Evolutionary conservation across 768 basidiomycete genomes (phyloP).

Genomic region (Mycena capillaripes): DNA sequence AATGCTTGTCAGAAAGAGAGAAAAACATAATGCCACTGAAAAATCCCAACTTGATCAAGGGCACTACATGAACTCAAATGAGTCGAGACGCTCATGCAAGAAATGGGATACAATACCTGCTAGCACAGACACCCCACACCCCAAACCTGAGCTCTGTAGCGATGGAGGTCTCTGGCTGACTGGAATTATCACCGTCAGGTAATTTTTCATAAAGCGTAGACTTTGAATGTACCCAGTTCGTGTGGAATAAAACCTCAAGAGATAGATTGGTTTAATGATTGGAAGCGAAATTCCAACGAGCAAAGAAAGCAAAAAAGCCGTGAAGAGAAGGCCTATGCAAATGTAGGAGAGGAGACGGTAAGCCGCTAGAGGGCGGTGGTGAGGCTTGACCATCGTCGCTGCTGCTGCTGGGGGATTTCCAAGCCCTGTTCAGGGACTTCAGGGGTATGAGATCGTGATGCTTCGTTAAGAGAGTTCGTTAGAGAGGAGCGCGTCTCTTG

Average conservation of each 20-base stretch:
- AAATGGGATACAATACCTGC: constrained; percentile 51
- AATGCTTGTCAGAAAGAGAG: constrained; percentile 5
- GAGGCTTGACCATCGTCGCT: constrained; percentile 28
- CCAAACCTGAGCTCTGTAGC: constrained; percentile 80
- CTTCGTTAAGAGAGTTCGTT: background rate
- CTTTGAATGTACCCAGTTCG: constrained; percentile 30
- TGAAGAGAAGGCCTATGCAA: constrained; percentile 65
- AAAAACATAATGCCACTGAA: background rate
- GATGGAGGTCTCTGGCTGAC: constrained; percentile 59
- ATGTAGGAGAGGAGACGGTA: constrained; percentile 64
- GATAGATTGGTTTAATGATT: constrained; percentile 78
- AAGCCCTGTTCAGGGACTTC: constrained; percentile 5
- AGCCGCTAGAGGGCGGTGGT: constrained; percentile 57
- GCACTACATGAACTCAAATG: constrained; percentile 5
- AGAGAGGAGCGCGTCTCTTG: constrained; percentile 1
- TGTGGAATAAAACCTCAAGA: constrained; percentile 63
- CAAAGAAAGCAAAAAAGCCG: constrained; percentile 79
- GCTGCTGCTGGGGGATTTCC: too few relatives aligned
- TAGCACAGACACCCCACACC: constrained; percentile 86
- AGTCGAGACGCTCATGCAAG: background rate
- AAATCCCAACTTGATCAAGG: constrained; percentile 17
- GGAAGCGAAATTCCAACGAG: constrained; percentile 83
- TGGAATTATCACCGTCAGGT: constrained; percentile 1
- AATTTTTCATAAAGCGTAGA: background rate
- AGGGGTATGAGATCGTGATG: constrained; percentile 22